phyloP scores from a whole-genome alignment of 192 early-diverging fungal genomes.

The Mortierella claussenii region DNA sequence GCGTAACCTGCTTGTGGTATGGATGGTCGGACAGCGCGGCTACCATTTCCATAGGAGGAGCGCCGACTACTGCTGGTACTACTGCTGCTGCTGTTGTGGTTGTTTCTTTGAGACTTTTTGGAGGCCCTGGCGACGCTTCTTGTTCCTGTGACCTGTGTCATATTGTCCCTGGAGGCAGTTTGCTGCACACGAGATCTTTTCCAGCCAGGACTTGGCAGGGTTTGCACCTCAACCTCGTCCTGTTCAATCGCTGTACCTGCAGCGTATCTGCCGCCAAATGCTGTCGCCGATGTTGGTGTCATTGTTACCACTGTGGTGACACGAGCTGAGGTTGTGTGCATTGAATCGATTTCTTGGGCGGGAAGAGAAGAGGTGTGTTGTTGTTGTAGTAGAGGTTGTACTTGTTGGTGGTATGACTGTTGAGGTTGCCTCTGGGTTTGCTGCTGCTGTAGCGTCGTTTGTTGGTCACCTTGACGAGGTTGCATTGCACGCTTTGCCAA shows the following conservation, averaged over 20 bases:
- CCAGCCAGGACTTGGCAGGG: slow-evolving; percentile 20
- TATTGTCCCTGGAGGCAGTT: neutral
- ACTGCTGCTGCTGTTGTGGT: neutral
- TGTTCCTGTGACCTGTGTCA: neutral
- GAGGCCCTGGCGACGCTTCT: neutral
- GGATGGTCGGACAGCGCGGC: neutral
- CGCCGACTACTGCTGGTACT: slow-evolving; percentile 1
- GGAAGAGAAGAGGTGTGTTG: neutral
- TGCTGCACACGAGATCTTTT: slow-evolving; percentile 20
- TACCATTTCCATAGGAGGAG: neutral
- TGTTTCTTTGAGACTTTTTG: neutral
- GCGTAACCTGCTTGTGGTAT: neutral
- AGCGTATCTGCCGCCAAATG: neutral
- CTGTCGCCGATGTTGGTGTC: slow-evolving; percentile 11
- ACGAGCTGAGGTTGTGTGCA: slow-evolving; percentile 11
- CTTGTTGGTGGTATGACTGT: neutral
- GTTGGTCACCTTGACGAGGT: slow-evolving; percentile 2
- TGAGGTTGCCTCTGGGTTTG: neutral
- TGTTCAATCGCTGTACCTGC: slow-evolving; percentile 1
- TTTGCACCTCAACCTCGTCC: slow-evolving; percentile 9
- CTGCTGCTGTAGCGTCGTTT: neutral
- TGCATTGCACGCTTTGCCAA: slow-evolving; percentile 2
- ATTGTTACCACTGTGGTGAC: slow-evolving; percentile 33
- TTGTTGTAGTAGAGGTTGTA: neutral
- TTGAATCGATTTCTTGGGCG: neutral